Evolutionary conservation across 208 protist species (phyloP).

Genomic region (Acanthamoeba polyphaga): DNA sequence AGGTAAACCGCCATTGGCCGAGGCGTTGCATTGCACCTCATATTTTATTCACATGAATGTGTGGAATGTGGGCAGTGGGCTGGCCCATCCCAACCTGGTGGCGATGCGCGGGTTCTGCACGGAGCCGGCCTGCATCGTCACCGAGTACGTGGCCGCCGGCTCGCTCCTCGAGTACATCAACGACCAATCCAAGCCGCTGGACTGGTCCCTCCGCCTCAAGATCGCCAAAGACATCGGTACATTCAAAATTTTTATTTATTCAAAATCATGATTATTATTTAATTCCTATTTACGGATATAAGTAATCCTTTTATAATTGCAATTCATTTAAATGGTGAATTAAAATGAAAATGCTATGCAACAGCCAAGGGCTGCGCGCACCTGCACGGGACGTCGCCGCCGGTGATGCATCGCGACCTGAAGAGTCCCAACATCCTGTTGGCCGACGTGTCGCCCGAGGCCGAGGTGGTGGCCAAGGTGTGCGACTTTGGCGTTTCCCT

Average conservation of each 20-base stretch:
- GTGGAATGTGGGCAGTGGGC: background rate
- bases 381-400: constrained; percentile 40
- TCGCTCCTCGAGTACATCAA: constrained; percentile 13
- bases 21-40: too few species aligned
- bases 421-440: constrained; percentile 71
- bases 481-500: constrained; percentile 69
- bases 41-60: too few species aligned
- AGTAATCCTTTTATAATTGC: too few species aligned
- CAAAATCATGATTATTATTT: too few species aligned
- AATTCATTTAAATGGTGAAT: too few species aligned
- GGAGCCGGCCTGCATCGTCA: constrained; percentile 63
- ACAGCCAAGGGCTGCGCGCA: constrained; percentile 63
- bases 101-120: background rate
- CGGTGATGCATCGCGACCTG: constrained; percentile 66
- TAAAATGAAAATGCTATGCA: background rate
- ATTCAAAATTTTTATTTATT: background rate
- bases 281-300: too few species aligned
- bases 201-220: constrained; percentile 36
- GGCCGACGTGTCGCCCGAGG: constrained; percentile 19
- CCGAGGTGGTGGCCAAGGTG: constrained; percentile 62
- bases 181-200: background rate
- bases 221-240: constrained; percentile 61
- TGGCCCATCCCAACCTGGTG: constrained; percentile 39
- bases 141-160: background rate
- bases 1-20: background rate